Evolutionary conservation across 1,284 basidiomycete species (phyloP).

Genomic region (Trichosporon faecale): DNA sequence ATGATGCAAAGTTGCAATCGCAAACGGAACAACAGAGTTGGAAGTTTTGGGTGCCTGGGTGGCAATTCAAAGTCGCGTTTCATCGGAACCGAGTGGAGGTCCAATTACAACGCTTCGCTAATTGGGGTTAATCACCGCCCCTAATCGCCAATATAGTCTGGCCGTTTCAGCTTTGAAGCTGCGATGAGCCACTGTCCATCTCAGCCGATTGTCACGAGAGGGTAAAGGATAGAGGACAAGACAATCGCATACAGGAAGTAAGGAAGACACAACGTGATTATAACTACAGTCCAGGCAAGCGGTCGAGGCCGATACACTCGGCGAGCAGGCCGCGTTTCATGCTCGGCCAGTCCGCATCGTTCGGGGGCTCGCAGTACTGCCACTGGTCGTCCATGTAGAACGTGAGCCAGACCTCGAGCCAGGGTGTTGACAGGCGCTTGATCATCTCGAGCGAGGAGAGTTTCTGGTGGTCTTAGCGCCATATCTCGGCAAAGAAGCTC

Average conservation of each 20-base stretch:
- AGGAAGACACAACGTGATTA: neutral
- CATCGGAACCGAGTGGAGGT: neutral
- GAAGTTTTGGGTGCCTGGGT: conserved; percentile 5
- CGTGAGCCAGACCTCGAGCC: conserved; percentile 8
- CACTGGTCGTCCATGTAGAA: conserved; percentile 7
- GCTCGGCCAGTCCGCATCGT: neutral
- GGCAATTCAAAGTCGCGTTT: neutral
- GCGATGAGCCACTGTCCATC: too few relatives aligned
- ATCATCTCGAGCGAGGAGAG: neutral
- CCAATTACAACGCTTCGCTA: neutral
- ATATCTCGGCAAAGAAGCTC: neutral
- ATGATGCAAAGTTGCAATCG: neutral
- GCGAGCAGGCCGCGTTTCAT: neutral
- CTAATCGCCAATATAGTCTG: neutral
- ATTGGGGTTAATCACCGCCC: neutral
- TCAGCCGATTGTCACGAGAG: too few relatives aligned
- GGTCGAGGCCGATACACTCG: neutral
- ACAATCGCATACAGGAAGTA: neutral
- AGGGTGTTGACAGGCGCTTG: neutral
- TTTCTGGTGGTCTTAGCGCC: neutral
- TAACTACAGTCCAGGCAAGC: neutral
- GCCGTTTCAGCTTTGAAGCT: neutral
- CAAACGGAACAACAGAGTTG: neutral
- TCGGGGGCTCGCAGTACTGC: conserved; percentile 1
- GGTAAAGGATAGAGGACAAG: neutral